phyloP scores from a whole-genome alignment of 225 moss, liverwort and hornwort species.

The Anthoceros angustus region DNA sequence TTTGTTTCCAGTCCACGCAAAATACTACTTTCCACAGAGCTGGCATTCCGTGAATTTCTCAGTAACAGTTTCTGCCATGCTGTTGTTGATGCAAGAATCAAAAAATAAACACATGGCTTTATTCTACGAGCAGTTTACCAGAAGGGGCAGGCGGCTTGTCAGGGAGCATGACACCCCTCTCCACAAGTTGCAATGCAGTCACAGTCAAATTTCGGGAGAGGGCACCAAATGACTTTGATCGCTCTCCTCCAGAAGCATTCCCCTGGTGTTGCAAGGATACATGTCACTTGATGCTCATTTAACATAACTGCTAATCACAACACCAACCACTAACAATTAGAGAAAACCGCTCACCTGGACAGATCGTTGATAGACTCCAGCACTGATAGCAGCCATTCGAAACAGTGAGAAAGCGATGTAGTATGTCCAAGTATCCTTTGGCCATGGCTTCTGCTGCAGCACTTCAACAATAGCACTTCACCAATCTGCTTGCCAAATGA shows the following conservation, averaged over 20 bases:
- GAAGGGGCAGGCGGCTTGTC: conserved; percentile 12
- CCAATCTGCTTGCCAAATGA: background rate
- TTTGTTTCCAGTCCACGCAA: background rate
- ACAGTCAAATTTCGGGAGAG: conserved; percentile 32
- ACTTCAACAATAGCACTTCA: background rate
- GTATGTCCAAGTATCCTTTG: conserved; percentile 67
- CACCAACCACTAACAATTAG: background rate
- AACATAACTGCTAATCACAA: background rate
- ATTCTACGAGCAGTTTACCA: background rate
- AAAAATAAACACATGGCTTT: background rate
- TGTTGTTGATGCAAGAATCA: too few relatives aligned
- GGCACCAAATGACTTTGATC: conserved; percentile 26
- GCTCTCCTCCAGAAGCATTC: conserved; percentile 55
- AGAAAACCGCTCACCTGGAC: conserved; percentile 42
- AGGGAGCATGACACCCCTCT: conserved; percentile 30
- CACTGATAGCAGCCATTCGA: conserved; percentile 64
- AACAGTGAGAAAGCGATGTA: conserved; percentile 78
- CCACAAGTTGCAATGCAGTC: conserved; percentile 34
- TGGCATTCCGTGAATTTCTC: background rate
- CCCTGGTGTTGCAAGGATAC: conserved; percentile 32
- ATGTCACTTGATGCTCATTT: background rate
- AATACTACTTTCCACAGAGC: too few relatives aligned
- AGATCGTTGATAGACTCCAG: conserved; percentile 82
- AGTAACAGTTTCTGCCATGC: background rate
- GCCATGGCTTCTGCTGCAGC: conserved; percentile 80